phyloP scores from a whole-genome alignment of 371 early-diverging fungal genomes.

The Dinochytrium kinnereticum region DNA sequence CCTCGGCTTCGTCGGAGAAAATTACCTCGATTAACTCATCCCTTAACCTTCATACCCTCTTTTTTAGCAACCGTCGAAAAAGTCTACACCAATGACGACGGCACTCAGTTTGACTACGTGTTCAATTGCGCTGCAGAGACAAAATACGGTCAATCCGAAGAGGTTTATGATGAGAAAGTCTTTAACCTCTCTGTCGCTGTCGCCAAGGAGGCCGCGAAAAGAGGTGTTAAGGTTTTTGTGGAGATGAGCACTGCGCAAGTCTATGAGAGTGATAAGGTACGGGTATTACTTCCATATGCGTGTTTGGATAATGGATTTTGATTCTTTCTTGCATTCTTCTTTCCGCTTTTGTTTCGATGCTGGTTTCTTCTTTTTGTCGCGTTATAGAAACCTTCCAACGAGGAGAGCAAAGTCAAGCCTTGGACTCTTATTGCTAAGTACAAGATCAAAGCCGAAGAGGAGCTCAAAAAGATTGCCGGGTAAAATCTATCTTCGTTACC shows the following conservation, averaged over 20 bases:
- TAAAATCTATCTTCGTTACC: too few species aligned
- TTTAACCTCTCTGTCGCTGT: slow-evolving; percentile 71
- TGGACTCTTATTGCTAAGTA: slow-evolving; percentile 82
- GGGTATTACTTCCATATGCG: too few species aligned
- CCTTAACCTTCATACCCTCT: neutral
- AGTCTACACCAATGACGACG: slow-evolving; percentile 72
- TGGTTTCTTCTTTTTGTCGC: neutral
- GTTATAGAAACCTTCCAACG: slow-evolving; percentile 70
- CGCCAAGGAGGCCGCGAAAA: slow-evolving; percentile 82
- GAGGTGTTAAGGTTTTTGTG: slow-evolving; percentile 74
- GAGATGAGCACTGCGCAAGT: slow-evolving; percentile 89
- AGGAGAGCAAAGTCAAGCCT: slow-evolving; percentile 76
- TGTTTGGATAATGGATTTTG: too few species aligned
- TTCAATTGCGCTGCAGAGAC: slow-evolving; percentile 92
- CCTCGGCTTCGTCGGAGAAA: too few species aligned
- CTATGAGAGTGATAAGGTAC: slow-evolving; percentile 77
- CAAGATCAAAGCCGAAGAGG: slow-evolving; percentile 83
- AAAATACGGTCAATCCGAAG: slow-evolving; percentile 84
- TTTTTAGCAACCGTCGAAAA: slow-evolving; percentile 68
- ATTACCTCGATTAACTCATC: too few species aligned
- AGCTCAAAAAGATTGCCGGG: slow-evolving; percentile 64
- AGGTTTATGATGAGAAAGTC: slow-evolving; percentile 88
- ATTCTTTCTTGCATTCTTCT: too few species aligned
- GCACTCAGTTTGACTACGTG: slow-evolving; percentile 75
- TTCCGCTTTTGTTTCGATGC: neutral